Evolutionary conservation across 1,284 basidiomycete species (phyloP), one percentile per base, ranked within the genome.

Genomic region (Amylostereum chailletii): DNA sequence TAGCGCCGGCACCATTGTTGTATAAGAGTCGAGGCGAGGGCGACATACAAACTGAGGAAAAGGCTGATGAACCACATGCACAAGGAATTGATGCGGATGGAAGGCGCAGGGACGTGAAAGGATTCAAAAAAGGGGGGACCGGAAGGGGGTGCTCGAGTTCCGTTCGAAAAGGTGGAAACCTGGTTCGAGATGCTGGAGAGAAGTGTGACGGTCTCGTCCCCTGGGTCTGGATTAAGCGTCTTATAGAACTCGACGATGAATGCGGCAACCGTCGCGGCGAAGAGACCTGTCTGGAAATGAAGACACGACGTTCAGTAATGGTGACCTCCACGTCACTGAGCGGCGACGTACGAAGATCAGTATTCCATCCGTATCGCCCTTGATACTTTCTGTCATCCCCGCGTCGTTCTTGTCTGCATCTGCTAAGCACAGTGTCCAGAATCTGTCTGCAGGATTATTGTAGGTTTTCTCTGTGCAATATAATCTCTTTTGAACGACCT

Each of bases 1-100:
- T 43, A 43, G 5, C n/a, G 10, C 11, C 42, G n/a, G 6, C n/a
- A 43, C 42, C 42, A 60, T 43, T 43, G 42, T 30, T 43, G 42
- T 10, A 43, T 30, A 30, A 43, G 42, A 5, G 42, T 43, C 27
- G 42, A 26, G 5, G 42, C 42, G 10, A 43, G 30, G 11, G 42
- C 42, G 42, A 26, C 4, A n/a, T 10, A 19, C n/a, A 43, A 30
- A 5, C n/a, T 7, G n/a, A 43, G 5, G 30, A 7, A 43, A 5
- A 43, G 42, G 27, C 42, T 43, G 4, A 29, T 27, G 1, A 43
- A 6, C 42, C 42, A 43, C 4, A 43, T 2, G 5, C 42, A 43
- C 4, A 43, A 31, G 5, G 6, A 27, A n/a, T 43, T 43, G 42
- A 43, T 29, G n/a, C 42, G 29, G 4, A 43, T 30, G 29, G 42